Evolutionary conservation across 1,284 basidiomycete genomes (phyloP).

Genomic region (Cutaneotrichosporon cyanovorans): DNA sequence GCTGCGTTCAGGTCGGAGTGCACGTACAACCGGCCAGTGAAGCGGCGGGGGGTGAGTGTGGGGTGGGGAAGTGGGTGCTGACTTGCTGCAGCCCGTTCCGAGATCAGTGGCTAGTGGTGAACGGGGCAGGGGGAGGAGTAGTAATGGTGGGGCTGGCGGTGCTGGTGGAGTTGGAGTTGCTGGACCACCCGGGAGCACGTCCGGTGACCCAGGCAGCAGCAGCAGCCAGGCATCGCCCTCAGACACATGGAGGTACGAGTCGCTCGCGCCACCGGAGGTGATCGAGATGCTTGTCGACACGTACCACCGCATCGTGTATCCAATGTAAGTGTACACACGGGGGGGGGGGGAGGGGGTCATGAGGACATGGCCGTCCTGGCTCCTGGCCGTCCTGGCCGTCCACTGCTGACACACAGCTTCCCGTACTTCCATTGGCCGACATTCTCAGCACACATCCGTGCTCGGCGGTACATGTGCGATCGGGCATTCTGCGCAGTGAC

Average conservation of each 20-base stretch:
- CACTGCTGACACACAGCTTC: conserved; percentile 18
- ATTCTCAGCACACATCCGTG: conserved; percentile 22
- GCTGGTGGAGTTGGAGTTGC: no score
- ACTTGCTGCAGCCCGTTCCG: conserved; percentile 7
- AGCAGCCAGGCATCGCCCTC: not conserved
- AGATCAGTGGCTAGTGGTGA: not conserved
- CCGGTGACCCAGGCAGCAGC: not conserved
- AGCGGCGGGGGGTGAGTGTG: conserved; percentile 37
- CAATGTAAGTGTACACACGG: conserved; percentile 34
- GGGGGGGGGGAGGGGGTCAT: no score
- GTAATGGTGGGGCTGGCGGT: not conserved
- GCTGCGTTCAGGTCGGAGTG: conserved; percentile 32
- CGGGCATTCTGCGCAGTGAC: conserved; percentile 30
- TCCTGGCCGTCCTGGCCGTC: no score
- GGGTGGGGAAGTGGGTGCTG: not conserved
- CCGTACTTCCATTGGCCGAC: conserved; percentile 43
- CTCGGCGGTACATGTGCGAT: conserved; percentile 26
- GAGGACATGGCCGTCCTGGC: no score
- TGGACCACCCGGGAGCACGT: no score
- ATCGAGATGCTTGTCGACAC: conserved; percentile 27
- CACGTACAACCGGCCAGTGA: conserved; percentile 40
- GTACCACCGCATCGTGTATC: conserved; percentile 33
- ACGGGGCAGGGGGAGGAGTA: not conserved
- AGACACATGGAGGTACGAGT: conserved; percentile 24
- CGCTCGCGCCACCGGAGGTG: conserved; percentile 23